A percentile compares a stretch with the other conserved stretches of the same genome.
Conservation (phyloP, 2,329 filamentous ascomycete genomes). For the Penicillium italicum region DNA sequence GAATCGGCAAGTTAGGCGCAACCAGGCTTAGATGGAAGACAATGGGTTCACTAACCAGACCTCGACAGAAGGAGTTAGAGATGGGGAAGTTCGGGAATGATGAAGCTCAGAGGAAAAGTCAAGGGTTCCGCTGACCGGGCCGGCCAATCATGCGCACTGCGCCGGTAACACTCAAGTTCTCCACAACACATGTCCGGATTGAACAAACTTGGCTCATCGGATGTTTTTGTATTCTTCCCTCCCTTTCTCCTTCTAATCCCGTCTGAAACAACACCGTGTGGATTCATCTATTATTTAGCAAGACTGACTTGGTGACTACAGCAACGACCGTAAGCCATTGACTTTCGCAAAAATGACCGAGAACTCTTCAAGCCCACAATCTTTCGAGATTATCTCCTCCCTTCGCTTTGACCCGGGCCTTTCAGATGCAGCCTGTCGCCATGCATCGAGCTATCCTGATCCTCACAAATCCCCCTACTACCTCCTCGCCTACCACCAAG, state of each 20-base stretch:
- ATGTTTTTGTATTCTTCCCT: constrained; percentile 14
- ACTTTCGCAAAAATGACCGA: constrained; percentile 14
- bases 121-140: constrained; percentile 26
- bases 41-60: constrained; percentile 19
- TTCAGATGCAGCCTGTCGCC: constrained; percentile 29
- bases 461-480: constrained; percentile 62
- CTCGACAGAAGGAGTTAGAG: constrained; percentile 26
- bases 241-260: constrained; percentile 12
- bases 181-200: constrained; percentile 18
- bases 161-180: constrained; percentile 17
- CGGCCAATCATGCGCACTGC: constrained; percentile 32
- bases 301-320: constrained; percentile 11
- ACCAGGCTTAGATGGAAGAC: background rate
- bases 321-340: constrained; percentile 21
- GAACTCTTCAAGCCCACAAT: background rate
- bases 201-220: constrained; percentile 2
- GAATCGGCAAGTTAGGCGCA: constrained; percentile 7
- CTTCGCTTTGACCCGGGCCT: constrained; percentile 67
- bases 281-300: background rate
- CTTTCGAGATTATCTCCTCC: constrained; percentile 65
- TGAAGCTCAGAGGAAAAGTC: constrained; percentile 36
- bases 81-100: constrained; percentile 26
- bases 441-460: constrained; percentile 35
- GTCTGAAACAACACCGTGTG: background rate
- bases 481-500: constrained; percentile 73